Evolutionary conservation across 805 yeast species (phyloP).

Genomic region (Cyberlindnera suaveolens): DNA sequence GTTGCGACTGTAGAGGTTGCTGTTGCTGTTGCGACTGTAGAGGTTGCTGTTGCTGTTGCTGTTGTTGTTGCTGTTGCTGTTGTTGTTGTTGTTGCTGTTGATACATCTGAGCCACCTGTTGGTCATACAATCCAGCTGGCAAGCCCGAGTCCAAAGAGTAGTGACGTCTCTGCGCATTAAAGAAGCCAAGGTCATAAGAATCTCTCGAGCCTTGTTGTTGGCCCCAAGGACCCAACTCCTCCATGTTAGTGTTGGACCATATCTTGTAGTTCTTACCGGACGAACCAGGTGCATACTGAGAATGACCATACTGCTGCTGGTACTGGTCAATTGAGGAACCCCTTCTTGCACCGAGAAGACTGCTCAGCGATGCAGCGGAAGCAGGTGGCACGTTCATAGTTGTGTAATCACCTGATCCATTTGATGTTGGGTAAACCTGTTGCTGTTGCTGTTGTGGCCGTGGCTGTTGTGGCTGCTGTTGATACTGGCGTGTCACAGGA

Average conservation of each 20-base stretch:
- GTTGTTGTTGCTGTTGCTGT: neutral
- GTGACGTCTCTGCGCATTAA: slow-evolving; percentile 1
- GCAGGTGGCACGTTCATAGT: too few relatives aligned
- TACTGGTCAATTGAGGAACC: slow-evolving; percentile 10
- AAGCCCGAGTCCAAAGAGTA: slow-evolving; percentile 1
- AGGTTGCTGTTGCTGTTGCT: slow-evolving; percentile 1
- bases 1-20: slow-evolving; percentile 1
- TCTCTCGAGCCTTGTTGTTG: neutral
- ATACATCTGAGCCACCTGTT: slow-evolving; percentile 4
- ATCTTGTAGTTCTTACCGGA: neutral
- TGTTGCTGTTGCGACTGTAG: slow-evolving; percentile 1
- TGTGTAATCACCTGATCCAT: too few relatives aligned
- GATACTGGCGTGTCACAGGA: neutral
- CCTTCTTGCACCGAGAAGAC: slow-evolving; percentile 12
- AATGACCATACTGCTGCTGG: slow-evolving; percentile 4
- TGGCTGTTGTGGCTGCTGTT: too few relatives aligned
- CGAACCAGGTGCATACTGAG: neutral
- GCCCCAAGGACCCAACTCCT: neutral
- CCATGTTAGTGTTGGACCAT: neutral
- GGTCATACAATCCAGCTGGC: neutral
- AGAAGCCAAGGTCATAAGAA: neutral
- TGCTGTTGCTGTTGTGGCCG: too few relatives aligned
- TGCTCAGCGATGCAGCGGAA: neutral
- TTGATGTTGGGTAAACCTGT: too few relatives aligned
- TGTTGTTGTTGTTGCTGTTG: slow-evolving; percentile 1